Evolutionary conservation across 2,329 filamentous ascomycete genomes (phyloP).

Genomic region (Pyrenophora teres): DNA sequence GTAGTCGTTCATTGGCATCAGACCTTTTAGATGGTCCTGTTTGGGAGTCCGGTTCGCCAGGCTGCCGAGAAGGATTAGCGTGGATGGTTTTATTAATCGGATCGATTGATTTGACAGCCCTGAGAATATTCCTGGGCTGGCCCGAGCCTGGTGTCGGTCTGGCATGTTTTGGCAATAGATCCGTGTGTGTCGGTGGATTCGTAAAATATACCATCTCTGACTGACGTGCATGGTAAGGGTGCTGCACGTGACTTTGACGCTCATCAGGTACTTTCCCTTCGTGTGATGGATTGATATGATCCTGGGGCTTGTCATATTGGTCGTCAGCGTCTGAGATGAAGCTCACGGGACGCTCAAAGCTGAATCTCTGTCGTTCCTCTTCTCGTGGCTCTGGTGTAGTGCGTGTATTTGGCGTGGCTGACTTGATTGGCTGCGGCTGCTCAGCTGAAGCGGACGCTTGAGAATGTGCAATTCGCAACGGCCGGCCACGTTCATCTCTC

Average conservation of each 20-base stretch:
- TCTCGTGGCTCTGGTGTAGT: constrained; percentile 19
- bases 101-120: not conserved
- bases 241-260: constrained; percentile 13
- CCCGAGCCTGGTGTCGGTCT: constrained; percentile 4
- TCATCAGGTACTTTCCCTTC: constrained; percentile 11
- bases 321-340: constrained; percentile 43
- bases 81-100: constrained; percentile 1
- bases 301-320: constrained; percentile 41
- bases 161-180: constrained; percentile 7
- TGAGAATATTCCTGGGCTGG: constrained; percentile 6
- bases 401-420: constrained; percentile 5
- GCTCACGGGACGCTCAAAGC: constrained; percentile 45
- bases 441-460: constrained; percentile 9
- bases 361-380: constrained; percentile 31
- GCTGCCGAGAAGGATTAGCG: constrained; percentile 14
- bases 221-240: not conserved
- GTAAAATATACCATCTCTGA: constrained; percentile 17
- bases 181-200: constrained; percentile 10
- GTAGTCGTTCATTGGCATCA: constrained; percentile 5
- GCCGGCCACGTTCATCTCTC: constrained; percentile 36
- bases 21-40: constrained; percentile 9
- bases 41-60: constrained; percentile 13
- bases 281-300: constrained; percentile 39
- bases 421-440: constrained; percentile 8
- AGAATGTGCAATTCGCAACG: constrained; percentile 28